A percentile compares a stretch with the other conserved stretches of the same genome.
Evolutionary conservation across 2,329 filamentous ascomycete species (phyloP).

Genomic region (Clarireedia sp.): DNA sequence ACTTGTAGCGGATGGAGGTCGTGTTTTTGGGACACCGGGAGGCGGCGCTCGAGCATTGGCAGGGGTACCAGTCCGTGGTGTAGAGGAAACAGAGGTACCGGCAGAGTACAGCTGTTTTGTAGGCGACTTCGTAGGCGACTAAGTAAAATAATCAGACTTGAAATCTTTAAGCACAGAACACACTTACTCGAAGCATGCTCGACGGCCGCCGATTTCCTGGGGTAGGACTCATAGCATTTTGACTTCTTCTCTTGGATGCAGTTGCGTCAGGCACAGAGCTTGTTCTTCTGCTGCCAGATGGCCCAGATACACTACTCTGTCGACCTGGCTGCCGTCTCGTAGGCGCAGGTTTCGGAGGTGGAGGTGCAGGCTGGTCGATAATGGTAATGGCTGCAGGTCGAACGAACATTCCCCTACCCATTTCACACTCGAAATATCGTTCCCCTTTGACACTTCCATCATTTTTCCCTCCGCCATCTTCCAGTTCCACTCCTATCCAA

Average conservation of each 20-base stretch:
- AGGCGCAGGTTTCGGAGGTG: conserved; percentile 30
- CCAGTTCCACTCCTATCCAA: conserved; percentile 86
- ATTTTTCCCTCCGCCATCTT: conserved; percentile 79
- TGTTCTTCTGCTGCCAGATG: conserved; percentile 32
- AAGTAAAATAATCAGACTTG: conserved; percentile 21
- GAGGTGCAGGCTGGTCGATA: conserved; percentile 41
- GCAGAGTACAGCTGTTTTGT: conserved; percentile 59
- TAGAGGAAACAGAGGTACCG: conserved; percentile 45
- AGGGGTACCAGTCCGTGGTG: conserved; percentile 58
- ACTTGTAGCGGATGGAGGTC: conserved; percentile 45
- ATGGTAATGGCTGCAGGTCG: conserved; percentile 61
- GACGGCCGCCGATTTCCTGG: conserved; percentile 54
- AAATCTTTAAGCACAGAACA: neutral
- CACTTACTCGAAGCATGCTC: conserved; percentile 48
- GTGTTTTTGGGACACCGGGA: conserved; percentile 37
- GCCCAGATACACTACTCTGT: conserved; percentile 39
- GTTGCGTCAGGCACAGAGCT: conserved; percentile 43
- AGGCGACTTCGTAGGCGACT: conserved; percentile 74
- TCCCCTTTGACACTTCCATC: conserved; percentile 84
- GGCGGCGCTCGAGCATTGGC: conserved; percentile 42
- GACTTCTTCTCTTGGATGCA: conserved; percentile 55
- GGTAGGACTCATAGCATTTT: conserved; percentile 66
- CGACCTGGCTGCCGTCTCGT: conserved; percentile 27
- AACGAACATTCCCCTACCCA: conserved; percentile 76
- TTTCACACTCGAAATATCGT: conserved; percentile 79